phyloP scores from a whole-genome alignment of 495 filamentous ascomycete genomes.

The Penicillium salamii region DNA sequence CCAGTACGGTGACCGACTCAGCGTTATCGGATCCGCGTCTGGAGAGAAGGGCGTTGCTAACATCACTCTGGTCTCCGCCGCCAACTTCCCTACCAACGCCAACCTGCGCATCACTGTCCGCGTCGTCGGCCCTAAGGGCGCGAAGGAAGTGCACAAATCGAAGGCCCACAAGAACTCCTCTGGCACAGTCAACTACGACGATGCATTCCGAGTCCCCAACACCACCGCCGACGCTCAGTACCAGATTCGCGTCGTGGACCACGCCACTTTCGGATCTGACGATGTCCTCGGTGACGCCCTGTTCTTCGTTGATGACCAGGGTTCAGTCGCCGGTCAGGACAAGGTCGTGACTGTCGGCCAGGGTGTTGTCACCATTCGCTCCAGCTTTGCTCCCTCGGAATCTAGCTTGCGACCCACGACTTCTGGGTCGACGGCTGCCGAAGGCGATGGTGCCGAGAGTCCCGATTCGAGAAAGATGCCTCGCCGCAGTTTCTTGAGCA shows the following conservation, averaged over 20 bases:
- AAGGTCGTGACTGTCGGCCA: slow-evolving; percentile 68
- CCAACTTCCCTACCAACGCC: slow-evolving; percentile 71
- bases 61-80: slow-evolving; percentile 76
- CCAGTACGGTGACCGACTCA: slow-evolving; percentile 42
- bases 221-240: slow-evolving; percentile 85
- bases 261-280: slow-evolving; percentile 78
- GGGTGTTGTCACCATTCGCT: slow-evolving; percentile 66
- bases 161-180: slow-evolving; percentile 66
- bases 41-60: slow-evolving; percentile 69
- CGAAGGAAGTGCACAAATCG: slow-evolving; percentile 82
- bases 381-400: slow-evolving; percentile 51
- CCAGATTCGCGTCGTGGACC: slow-evolving; percentile 77
- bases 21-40: slow-evolving; percentile 46
- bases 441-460: slow-evolving; percentile 42
- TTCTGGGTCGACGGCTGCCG: slow-evolving; percentile 34
- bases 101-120: slow-evolving; percentile 78
- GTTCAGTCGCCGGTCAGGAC: slow-evolving; percentile 58
- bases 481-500: slow-evolving; percentile 55
- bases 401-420: slow-evolving; percentile 34
- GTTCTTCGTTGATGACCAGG: slow-evolving; percentile 89
- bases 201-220: slow-evolving; percentile 67
- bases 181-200: slow-evolving; percentile 63
- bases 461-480: slow-evolving; percentile 48
- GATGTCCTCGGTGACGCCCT: slow-evolving; percentile 73
- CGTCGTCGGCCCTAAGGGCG: slow-evolving; percentile 59